A percentile compares a stretch with the other conserved stretches of the same genome.
Conservation (phyloP, 2,329 filamentous ascomycete genomes). For the Colletotrichum sansevieriae region DNA sequence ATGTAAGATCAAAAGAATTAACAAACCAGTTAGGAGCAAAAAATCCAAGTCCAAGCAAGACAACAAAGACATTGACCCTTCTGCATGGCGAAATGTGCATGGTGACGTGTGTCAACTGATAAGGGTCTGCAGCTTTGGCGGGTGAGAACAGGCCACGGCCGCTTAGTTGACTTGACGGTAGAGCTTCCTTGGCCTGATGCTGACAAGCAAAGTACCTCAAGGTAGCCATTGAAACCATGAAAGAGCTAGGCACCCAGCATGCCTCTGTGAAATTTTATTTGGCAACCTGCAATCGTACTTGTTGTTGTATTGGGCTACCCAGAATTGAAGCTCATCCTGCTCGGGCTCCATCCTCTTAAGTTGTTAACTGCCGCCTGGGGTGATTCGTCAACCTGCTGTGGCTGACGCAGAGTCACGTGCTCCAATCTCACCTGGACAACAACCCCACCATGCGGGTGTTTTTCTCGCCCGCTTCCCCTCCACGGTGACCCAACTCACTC, state of each 20-base stretch:
- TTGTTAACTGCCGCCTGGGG: constrained; percentile 30
- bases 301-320: neutral
- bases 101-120: constrained; percentile 19
- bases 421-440: constrained; percentile 43
- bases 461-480: constrained; percentile 44
- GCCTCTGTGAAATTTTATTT: neutral
- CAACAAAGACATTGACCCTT: constrained; percentile 12
- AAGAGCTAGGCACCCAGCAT: neutral
- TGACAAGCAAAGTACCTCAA: constrained; percentile 9
- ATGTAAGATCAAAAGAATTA: constrained; percentile 41
- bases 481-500: constrained; percentile 42
- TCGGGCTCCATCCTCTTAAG: neutral
- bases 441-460: constrained; percentile 45
- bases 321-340: neutral
- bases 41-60: constrained; percentile 1
- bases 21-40: constrained; percentile 31
- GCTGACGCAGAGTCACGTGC: constrained; percentile 43
- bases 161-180: constrained; percentile 26
- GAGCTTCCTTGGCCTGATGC: constrained; percentile 15
- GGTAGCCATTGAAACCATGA: constrained; percentile 19
- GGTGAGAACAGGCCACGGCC: constrained; percentile 12
- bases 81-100: constrained; percentile 13
- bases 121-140: neutral
- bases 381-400: constrained; percentile 42
- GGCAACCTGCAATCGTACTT: constrained; percentile 12